phyloP scores from a whole-genome alignment of 2,329 filamentous ascomycete species.

The Podosphaera fusca region DNA sequence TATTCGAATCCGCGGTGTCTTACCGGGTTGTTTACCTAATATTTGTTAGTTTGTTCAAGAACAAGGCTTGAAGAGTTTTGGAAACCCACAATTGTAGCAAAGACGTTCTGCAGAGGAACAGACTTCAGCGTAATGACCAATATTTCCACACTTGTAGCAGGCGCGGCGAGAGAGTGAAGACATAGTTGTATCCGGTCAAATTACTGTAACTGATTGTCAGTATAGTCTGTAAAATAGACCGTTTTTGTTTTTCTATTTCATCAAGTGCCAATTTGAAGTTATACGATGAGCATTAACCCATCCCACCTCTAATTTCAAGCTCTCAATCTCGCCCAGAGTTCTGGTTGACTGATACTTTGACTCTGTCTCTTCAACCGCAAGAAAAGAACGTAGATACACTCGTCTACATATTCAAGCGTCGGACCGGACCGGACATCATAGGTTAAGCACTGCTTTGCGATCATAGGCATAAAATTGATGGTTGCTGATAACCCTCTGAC shows the following conservation, averaged over 20 bases:
- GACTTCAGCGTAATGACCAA: slow-evolving; percentile 66
- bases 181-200: slow-evolving; percentile 27
- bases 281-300: slow-evolving; percentile 15
- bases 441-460: too few relatives aligned
- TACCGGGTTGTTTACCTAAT: slow-evolving; percentile 60
- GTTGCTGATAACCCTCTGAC: too few relatives aligned
- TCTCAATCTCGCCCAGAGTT: slow-evolving; percentile 15
- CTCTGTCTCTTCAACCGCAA: neutral
- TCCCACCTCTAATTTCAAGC: slow-evolving; percentile 10
- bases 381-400: too few relatives aligned
- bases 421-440: too few relatives aligned
- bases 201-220: slow-evolving; percentile 18
- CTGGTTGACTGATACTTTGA: slow-evolving; percentile 10
- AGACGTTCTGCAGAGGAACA: slow-evolving; percentile 95
- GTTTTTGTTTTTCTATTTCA: slow-evolving; percentile 14
- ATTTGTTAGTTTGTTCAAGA: neutral
- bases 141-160: slow-evolving; percentile 52
- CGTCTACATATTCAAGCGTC: too few relatives aligned
- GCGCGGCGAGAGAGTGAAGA: slow-evolving; percentile 62
- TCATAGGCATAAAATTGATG: too few relatives aligned
- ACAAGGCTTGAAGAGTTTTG: neutral
- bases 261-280: slow-evolving; percentile 15
- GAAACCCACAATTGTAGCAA: slow-evolving; percentile 85
- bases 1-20: slow-evolving; percentile 7
- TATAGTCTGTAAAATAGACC: slow-evolving; percentile 16